Evolutionary conservation across 2,329 filamentous ascomycete species (phyloP), one percentile per base, ranked within the genome.

Genomic region (Cladorrhinum sp.): DNA sequence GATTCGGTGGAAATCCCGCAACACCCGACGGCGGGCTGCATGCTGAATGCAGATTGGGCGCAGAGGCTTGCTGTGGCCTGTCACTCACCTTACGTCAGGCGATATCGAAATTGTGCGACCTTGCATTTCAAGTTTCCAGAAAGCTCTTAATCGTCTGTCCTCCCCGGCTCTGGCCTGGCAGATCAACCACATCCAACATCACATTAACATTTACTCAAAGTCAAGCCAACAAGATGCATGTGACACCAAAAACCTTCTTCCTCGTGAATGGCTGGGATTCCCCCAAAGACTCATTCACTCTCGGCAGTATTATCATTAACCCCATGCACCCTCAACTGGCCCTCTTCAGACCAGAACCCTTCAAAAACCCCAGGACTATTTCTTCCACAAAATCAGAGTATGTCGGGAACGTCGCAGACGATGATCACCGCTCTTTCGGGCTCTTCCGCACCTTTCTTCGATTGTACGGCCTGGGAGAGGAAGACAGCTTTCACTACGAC

Each of bases 241-340:
- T 30, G 30, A 8, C 21, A 53, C 14, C 14, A 53, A 30, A n/a
- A 39, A 60, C 61, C 2, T 63, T 60, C 42, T 63, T 65, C 55
- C 59, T 65, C 20, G 23, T 48, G 36, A 56, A 57, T 12, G 61
- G 59, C 53, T 65, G 63, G 63, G 55, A 58, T 21, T 39, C 48
- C 26, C 33, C 50, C 26, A 21, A 46, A 8, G 23, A 46, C n/a
- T 24, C 53, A 8, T 30, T 60, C 36, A 23, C 36, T 24, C 53
- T 63, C 8, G 63, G 63, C 53, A 65, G 61, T 51, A 49, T 63
- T 54, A 60, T 65, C 61, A 57, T 54, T 53, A 60, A 63, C 51
- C 61, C 63, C 9, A 39, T 56, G 2, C 53, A 60, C 24, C 63
- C 63, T 16, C 30, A 58, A 36, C 50, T 59, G 12, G 39, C 59